A percentile compares a stretch with the other conserved stretches of the same genome.
These are phyloP conservation scores for Xanthoconium separans DNA, from an alignment of 1,284 basidiomycete genomes.

Conservation along the genomic window DNA sequence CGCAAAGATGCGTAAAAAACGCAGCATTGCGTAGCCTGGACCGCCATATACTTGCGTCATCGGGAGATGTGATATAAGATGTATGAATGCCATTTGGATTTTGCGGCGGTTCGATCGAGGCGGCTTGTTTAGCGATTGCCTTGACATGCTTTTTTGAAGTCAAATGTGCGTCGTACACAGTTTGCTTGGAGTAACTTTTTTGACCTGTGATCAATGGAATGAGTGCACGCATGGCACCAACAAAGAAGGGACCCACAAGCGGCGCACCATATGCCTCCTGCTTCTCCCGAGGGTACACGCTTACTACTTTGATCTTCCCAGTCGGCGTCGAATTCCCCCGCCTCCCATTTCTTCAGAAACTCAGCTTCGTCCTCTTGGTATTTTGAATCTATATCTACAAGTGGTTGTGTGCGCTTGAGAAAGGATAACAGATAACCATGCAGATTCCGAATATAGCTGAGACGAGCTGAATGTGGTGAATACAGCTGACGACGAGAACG, in stretches of 20 bases:
- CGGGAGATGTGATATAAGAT: constrained; percentile 24
- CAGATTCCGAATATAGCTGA: constrained; percentile 80
- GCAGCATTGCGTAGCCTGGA: constrained; percentile 71
- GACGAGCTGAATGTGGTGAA: constrained; percentile 11
- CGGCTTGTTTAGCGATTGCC: constrained; percentile 72
- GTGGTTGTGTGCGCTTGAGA: constrained; percentile 82
- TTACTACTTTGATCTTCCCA: constrained; percentile 69
- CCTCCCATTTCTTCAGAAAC: constrained; percentile 83
- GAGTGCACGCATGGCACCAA: constrained; percentile 5
- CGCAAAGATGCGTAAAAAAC: constrained; percentile 69
- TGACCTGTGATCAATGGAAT: constrained; percentile 59
- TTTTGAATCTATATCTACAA: constrained; percentile 77
- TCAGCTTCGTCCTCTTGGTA: constrained; percentile 63
- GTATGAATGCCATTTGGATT: constrained; percentile 61
- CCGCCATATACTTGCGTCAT: constrained; percentile 42
- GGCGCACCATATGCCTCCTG: constrained; percentile 88
- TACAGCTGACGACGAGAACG: background rate
- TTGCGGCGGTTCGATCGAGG: constrained; percentile 49
- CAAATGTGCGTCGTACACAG: constrained; percentile 95
- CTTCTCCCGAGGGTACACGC: constrained; percentile 37
- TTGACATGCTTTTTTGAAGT: constrained; percentile 95
- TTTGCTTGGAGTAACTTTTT: constrained; percentile 94
- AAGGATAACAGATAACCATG: constrained; percentile 87
- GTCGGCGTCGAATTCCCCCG: constrained; percentile 62
- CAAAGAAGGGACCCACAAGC: constrained; percentile 68